Evolutionary conservation across 2,329 filamentous ascomycete species (phyloP), one percentile per base, ranked within the genome.

Genomic region (Monilinia vaccinii-corymbosi): DNA sequence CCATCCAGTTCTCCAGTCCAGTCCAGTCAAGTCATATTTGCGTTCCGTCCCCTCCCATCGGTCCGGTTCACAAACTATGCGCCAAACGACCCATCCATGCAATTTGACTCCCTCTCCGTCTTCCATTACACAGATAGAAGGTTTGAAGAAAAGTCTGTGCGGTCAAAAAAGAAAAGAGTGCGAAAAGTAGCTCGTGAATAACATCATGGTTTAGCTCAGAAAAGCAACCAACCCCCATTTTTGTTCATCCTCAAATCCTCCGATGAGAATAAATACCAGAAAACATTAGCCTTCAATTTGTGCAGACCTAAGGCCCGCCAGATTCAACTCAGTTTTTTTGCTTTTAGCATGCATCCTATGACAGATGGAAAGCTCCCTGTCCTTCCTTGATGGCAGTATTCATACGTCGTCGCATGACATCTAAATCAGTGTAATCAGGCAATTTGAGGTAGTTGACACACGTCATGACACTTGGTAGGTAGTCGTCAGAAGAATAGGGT

Each of bases 391-490:
- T 96, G 31, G 94, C 95, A 65, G 87, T 87, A 65, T 83, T 85
- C 58, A 99, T 79, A 73, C 90, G 89, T 72, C 87, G 82, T 70
- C 82, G 86, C 75, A 99, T 84, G 56, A 87, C 80, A 1, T 89
- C 83, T 63, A 96, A 77, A 67, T 78, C 85, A 66, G 86, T 93
- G 75, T 99, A 99, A 74, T 99, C 91, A 23, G 94, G 94, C 71
- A 99, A 81, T 76, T 99, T 99, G 69, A 99, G 84, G 73, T 99
- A 99, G 75, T 99, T 99, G 75, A 96, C 94, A 73, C 95, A 99
- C 13, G 95, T 99, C 95, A 99, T 99, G 73, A 99, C 95, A 72
- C 92, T 97, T 14, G 95, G 94, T n/a, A 99, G 81, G 70, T 97
- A 99, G 76, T 99, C 94, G 71, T 99, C 94, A 5, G 93, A 93